Percentiles rank a stretch among this genome's conserved stretches.
Evolutionary conservation across 129 eudicot species (phyloP).

Genomic region (Lactuca sativa): DNA sequence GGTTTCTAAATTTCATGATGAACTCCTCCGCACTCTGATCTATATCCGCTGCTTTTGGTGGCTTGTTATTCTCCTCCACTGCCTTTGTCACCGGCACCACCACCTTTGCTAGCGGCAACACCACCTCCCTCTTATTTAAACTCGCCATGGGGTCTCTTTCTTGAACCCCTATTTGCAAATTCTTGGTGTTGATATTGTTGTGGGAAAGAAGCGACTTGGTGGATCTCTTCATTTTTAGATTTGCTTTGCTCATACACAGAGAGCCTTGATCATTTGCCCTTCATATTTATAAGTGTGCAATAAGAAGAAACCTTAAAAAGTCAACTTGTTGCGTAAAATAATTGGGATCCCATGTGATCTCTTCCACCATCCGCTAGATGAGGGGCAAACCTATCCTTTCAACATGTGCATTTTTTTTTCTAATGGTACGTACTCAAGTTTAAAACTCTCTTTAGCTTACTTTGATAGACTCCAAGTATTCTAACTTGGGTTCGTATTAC

Average conservation of each 20-base stretch:
- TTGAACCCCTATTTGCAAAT: conserved; percentile 6
- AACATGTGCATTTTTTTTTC: background rate
- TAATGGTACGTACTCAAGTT: no score
- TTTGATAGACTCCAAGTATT: no score
- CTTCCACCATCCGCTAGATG: background rate
- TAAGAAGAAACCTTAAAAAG: conserved; percentile 13
- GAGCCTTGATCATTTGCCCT: background rate
- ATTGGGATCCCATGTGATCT: conserved; percentile 16
- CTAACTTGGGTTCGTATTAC: no score
- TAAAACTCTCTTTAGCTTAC: no score
- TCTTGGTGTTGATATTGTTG: background rate
- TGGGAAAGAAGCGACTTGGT: conserved; percentile 4
- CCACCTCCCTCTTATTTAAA: conserved; percentile 17
- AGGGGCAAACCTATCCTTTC: background rate
- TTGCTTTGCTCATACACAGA: conserved; percentile 18
- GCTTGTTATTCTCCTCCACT: conserved; percentile 28
- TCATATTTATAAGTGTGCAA: conserved; percentile 17
- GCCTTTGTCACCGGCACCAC: conserved; percentile 9
- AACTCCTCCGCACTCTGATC: conserved; percentile 75
- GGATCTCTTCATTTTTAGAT: conserved; percentile 17
- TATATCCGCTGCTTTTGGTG: conserved; percentile 36
- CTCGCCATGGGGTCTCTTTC: conserved; percentile 6
- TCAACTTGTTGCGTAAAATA: conserved; percentile 12
- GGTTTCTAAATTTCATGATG: conserved; percentile 73
- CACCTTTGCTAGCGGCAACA: conserved; percentile 11